Evolutionary conservation across 1,284 basidiomycete species (phyloP).

Genomic region (Ceratobasidium sp.): DNA sequence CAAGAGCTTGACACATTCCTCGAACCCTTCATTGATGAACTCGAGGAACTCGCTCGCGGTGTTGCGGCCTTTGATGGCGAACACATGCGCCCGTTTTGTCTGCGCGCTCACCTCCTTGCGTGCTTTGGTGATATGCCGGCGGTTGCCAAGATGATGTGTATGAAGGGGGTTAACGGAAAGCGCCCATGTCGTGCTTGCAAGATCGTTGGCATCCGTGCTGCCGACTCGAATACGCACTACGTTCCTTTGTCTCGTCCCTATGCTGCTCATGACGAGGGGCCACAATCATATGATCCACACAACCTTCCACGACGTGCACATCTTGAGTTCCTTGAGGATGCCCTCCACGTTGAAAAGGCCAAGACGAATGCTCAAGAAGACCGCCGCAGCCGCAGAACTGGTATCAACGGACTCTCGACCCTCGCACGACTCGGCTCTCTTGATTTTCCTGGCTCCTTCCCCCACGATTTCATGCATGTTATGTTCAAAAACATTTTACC

Average conservation of each 20-base stretch:
- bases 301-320: conserved; percentile 32
- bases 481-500: conserved; percentile 44
- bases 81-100: conserved; percentile 16
- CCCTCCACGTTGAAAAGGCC: neutral
- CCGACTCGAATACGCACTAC: conserved; percentile 4
- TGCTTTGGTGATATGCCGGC: conserved; percentile 46
- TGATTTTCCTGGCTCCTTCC: conserved; percentile 40
- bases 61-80: conserved; percentile 29
- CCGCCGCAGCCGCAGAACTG: neutral
- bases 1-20: conserved; percentile 43
- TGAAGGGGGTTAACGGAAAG: conserved; percentile 44
- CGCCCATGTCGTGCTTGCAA: conserved; percentile 40
- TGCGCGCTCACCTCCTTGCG: conserved; percentile 38
- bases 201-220: conserved; percentile 35
- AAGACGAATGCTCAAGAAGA: neutral
- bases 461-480: conserved; percentile 45
- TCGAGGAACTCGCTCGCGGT: conserved; percentile 37
- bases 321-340: neutral
- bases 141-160: conserved; percentile 44
- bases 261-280: neutral
- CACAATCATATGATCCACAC: neutral
- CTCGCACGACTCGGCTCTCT: conserved; percentile 30
- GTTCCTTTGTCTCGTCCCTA: conserved; percentile 25
- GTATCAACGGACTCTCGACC: conserved; percentile 34
- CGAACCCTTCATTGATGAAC: conserved; percentile 38